These are phyloP conservation scores for Coprinellus micaceus DNA, from an alignment of 768 basidiomycete species.

Conservation along the genomic window DNA sequence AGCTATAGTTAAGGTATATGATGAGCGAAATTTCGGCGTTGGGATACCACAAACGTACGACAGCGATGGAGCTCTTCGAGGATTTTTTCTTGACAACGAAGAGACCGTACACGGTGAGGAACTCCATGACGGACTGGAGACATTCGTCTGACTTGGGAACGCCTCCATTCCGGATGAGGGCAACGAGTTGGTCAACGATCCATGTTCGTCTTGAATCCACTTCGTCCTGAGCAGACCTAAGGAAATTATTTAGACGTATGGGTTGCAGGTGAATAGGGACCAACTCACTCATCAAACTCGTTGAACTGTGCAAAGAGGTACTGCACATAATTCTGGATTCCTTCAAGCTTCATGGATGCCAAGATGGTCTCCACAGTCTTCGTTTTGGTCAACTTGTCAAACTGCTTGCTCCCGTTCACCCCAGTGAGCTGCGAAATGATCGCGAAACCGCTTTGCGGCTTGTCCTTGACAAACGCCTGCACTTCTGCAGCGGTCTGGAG, in stretches of 20 bases:
- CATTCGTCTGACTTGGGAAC: slow-evolving; percentile 80
- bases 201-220: slow-evolving; percentile 64
- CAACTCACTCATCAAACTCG: slow-evolving; percentile 43
- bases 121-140: slow-evolving; percentile 72
- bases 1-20: slow-evolving; percentile 40
- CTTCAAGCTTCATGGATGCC: slow-evolving; percentile 64
- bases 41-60: slow-evolving; percentile 42
- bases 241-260: slow-evolving; percentile 28
- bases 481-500: slow-evolving; percentile 78
- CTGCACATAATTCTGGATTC: slow-evolving; percentile 72
- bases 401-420: slow-evolving; percentile 77
- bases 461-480: slow-evolving; percentile 66
- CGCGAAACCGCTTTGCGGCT: slow-evolving; percentile 79
- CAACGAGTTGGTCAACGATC: slow-evolving; percentile 82
- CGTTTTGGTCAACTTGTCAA: slow-evolving; percentile 88
- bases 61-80: slow-evolving; percentile 54
- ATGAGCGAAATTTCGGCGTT: background rate
- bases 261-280: background rate
- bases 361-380: slow-evolving; percentile 89
- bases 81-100: slow-evolving; percentile 74
- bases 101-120: slow-evolving; percentile 77
- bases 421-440: slow-evolving; percentile 84
- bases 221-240: slow-evolving; percentile 38
- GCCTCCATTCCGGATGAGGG: slow-evolving; percentile 72
- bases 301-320: slow-evolving; percentile 66